Conservation (phyloP, 176 grass and related monocot species). For the Urochloa ruziziensis region DNA sequence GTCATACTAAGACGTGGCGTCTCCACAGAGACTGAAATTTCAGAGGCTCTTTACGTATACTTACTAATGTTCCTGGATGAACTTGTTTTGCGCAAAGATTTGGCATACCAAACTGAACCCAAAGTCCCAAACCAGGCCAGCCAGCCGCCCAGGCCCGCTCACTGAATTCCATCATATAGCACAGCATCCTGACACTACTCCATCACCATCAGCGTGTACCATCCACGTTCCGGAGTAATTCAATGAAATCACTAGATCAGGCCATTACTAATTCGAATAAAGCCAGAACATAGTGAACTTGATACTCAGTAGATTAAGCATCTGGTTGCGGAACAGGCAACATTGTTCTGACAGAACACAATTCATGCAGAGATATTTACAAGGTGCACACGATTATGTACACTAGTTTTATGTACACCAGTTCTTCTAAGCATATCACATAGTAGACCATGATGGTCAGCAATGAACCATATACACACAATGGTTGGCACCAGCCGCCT, state of each 20-base stretch:
- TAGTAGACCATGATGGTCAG: not conserved
- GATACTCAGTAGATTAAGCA: not conserved
- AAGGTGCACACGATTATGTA: constrained; percentile 10
- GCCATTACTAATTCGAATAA: not conserved
- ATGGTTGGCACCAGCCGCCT: not conserved
- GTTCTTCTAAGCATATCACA: not conserved
- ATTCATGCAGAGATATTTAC: constrained; percentile 1
- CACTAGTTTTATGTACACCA: constrained; percentile 18
- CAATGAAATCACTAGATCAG: not conserved
- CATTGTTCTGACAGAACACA: not conserved
- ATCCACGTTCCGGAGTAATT: not conserved
- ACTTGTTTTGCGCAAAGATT: too few species aligned
- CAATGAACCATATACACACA: not conserved
- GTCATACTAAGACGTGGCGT: too few species aligned
- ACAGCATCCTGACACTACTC: too few species aligned
- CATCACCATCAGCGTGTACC: too few species aligned
- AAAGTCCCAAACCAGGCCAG: too few species aligned
- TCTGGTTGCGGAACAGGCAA: not conserved
- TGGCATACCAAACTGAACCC: too few species aligned
- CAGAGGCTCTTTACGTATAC: too few species aligned
- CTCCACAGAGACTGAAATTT: too few species aligned
- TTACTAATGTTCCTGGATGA: too few species aligned
- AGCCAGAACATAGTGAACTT: not conserved
- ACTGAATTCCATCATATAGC: too few species aligned
- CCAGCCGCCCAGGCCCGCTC: too few species aligned